Evolutionary conservation across 2,329 filamentous ascomycete genomes (phyloP), one percentile per base, ranked within the genome.

Genomic region (Sphaerulina populicola): DNA sequence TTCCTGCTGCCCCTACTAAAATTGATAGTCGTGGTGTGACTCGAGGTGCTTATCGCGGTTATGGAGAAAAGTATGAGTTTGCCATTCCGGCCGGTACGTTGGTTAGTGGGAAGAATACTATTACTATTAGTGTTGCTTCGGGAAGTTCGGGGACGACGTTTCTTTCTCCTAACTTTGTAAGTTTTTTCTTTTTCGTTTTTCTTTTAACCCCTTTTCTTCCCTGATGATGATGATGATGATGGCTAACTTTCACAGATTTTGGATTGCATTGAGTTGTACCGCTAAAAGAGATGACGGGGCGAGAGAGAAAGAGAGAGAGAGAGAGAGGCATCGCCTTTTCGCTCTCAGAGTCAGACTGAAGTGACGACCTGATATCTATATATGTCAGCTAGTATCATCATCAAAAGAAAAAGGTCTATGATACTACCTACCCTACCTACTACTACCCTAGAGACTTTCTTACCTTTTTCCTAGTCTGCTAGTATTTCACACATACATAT

Each of bases 201-300:
- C 14, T 10, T 15, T 33, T n/a, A n/a, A n/a, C n/a, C n/a, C 18
- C 18, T 18, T 3, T 3, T 18, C 18, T 18, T 2, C 18, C 18
- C 18, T 18, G 18, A 18, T 18, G 18, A 18, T 18, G 18, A 18
- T 18, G 4, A 18, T 2, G 18, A 21, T 10, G 29, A 18, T 27
- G 3, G 1, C 4, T 27, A 27, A 27, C 4, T 6, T 4, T 6
- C 1, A 7, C 39, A 56, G 53, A 56, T 56, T 10, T 14, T 54
- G 40, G 54, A 56, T n/a, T 56, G 54, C 18, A 52, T 56, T 33
- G 54, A 56, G 42, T 27, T 56, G n/a, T 56, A 54, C 29, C 47
- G 39, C 18, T 43, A 6, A 33, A 9, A 35, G 8, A 7, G n/a
- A n/a, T n/a, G n/a, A n/a, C n/a, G n/a, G n/a, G n/a, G n/a, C n/a